Conservation (phyloP, 1,284 basidiomycete genomes). For the Cutaneotrichosporon curvatum region DNA sequence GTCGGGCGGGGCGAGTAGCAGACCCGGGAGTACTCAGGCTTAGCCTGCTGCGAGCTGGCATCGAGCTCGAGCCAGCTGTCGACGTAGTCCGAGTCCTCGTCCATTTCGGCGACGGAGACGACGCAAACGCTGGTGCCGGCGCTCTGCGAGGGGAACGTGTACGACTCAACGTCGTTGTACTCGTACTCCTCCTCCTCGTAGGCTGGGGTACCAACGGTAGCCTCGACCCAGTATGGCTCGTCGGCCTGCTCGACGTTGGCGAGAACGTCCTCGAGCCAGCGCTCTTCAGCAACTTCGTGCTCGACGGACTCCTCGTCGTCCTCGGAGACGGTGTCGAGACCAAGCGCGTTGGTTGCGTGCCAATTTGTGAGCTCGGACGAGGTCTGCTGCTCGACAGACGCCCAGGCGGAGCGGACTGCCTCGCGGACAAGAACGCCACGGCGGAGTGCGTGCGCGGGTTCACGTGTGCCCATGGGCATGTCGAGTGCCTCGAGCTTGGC, state of each 20-base stretch:
- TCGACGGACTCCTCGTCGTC: slow-evolving; percentile 34
- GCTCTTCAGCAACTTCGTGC: slow-evolving; percentile 18
- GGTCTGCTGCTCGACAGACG: slow-evolving; percentile 27
- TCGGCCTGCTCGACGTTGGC: slow-evolving; percentile 24
- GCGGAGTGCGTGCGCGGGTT: slow-evolving; percentile 22
- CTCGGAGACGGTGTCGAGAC: slow-evolving; percentile 35
- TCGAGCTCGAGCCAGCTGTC: too few relatives aligned
- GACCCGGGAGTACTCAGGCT: too few relatives aligned
- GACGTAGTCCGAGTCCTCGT: slow-evolving; percentile 6
- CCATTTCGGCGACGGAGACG: slow-evolving; percentile 5
- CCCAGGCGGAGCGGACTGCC: slow-evolving; percentile 37
- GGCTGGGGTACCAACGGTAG: slow-evolving; percentile 18
- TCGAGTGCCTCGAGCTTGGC: slow-evolving; percentile 34
- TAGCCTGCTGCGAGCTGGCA: too few relatives aligned
- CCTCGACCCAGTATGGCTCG: slow-evolving; percentile 22
- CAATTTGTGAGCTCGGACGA: slow-evolving; percentile 32
- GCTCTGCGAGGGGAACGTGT: slow-evolving; percentile 14
- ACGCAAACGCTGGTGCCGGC: slow-evolving; percentile 3
- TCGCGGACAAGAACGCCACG: slow-evolving; percentile 36
- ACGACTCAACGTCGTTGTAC: slow-evolving; percentile 19
- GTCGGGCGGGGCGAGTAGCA: too few relatives aligned
- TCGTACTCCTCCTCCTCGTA: slow-evolving; percentile 23
- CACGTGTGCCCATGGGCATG: slow-evolving; percentile 18
- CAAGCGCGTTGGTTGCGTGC: slow-evolving; percentile 28
- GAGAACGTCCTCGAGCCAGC: slow-evolving; percentile 39